Evolutionary conservation across 2,329 filamentous ascomycete species (phyloP).

Genomic region (Phaeomoniella chlamydospora): DNA sequence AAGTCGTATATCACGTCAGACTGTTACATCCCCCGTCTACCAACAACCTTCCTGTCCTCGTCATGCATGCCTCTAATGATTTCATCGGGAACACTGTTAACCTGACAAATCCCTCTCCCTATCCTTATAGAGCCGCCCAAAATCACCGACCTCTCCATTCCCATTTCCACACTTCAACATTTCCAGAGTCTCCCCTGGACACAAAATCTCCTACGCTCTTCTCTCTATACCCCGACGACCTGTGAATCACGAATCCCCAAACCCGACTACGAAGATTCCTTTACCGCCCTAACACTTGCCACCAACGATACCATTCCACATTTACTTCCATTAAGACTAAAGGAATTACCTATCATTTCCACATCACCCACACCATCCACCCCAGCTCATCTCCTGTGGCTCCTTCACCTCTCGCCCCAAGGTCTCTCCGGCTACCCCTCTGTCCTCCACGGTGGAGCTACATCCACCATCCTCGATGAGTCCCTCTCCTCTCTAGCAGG

Average conservation of each 20-base stretch:
- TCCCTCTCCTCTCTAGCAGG: conserved; percentile 25
- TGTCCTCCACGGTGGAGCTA: conserved; percentile 24
- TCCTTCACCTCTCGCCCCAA: conserved; percentile 18
- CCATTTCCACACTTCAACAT: conserved; percentile 4
- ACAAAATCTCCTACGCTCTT: conserved; percentile 14
- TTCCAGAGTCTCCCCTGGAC: conserved; percentile 14
- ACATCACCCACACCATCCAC: conserved; percentile 3
- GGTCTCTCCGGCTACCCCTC: conserved; percentile 24
- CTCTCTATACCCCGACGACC: conserved; percentile 16
- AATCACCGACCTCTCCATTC: background rate
- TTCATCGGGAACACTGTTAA: too few relatives aligned
- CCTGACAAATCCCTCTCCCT: background rate
- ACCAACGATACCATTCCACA: conserved; percentile 25
- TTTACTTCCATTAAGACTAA: conserved; percentile 21
- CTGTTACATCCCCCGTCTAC: too few relatives aligned
- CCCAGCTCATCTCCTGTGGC: conserved; percentile 20
- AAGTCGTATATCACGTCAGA: too few relatives aligned
- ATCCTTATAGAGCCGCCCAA: too few relatives aligned
- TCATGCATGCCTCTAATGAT: too few relatives aligned
- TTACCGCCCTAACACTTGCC: conserved; percentile 22
- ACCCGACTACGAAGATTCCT: conserved; percentile 26
- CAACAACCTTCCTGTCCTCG: too few relatives aligned
- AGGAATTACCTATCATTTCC: conserved; percentile 12
- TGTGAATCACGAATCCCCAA: conserved; percentile 20
- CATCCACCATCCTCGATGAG: conserved; percentile 27